Conservation (phyloP, 495 filamentous ascomycete species). For the Aspergillus cristatus region DNA sequence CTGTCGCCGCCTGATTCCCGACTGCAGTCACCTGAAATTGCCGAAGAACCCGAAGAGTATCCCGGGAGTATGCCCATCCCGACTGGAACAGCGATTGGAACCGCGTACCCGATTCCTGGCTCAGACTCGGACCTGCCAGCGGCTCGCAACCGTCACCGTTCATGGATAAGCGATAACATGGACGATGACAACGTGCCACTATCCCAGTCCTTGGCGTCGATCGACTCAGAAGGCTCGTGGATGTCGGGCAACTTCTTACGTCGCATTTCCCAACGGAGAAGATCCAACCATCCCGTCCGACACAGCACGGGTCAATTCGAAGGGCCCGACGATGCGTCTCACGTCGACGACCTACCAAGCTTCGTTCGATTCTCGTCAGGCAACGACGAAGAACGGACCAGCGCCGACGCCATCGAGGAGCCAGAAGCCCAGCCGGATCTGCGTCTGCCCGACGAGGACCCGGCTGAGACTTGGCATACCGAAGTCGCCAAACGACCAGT, state of each 20-base stretch:
- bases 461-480: conserved; percentile 39
- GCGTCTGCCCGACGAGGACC: conserved; percentile 6
- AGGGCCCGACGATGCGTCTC: conserved; percentile 13
- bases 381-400: conserved; percentile 49
- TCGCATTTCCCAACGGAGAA: conserved; percentile 34
- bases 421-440: conserved; percentile 3
- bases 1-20: conserved; percentile 74
- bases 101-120: conserved; percentile 16
- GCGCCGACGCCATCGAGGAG: conserved; percentile 52
- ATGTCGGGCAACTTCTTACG: conserved; percentile 62
- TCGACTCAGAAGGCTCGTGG: conserved; percentile 91
- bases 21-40: conserved; percentile 53
- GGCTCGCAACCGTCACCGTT: conserved; percentile 19
- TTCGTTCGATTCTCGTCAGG: conserved; percentile 16
- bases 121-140: conserved; percentile 22
- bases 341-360: conserved; percentile 21
- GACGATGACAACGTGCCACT: conserved; percentile 38
- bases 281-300: conserved; percentile 32
- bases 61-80: too few species aligned
- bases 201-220: conserved; percentile 70
- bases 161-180: conserved; percentile 26
- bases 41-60: conserved; percentile 26
- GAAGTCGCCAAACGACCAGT: conserved; percentile 46
- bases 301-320: conserved; percentile 23
- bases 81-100: conserved; percentile 14